Evolutionary conservation across 2,329 filamentous ascomycete species (phyloP).

Genomic region (Pyrenochaeta sp.): DNA sequence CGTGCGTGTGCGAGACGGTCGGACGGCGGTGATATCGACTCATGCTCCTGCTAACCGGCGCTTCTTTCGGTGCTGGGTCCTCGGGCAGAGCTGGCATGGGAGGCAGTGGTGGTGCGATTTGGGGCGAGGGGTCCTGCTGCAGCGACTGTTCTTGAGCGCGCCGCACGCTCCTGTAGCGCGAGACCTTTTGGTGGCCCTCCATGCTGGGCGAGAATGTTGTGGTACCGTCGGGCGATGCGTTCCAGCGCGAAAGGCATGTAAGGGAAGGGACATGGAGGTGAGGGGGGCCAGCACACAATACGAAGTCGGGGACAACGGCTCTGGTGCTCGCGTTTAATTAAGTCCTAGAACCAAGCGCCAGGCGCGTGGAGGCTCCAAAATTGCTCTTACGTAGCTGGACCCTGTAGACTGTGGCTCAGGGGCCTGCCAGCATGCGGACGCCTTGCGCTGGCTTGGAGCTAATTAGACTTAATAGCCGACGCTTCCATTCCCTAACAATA

Average conservation of each 20-base stretch:
- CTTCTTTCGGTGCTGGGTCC: conserved; percentile 25
- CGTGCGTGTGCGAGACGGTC: conserved; percentile 34
- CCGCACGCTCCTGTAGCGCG: conserved; percentile 66
- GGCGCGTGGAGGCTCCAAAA: conserved; percentile 7
- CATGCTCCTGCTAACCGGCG: conserved; percentile 46
- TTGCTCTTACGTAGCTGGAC: conserved; percentile 10
- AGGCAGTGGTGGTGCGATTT: conserved; percentile 28
- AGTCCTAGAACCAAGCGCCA: conserved; percentile 18
- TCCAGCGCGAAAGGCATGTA: conserved; percentile 25
- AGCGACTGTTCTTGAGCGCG: conserved; percentile 48
- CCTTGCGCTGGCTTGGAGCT: conserved; percentile 13
- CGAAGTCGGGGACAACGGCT: conserved; percentile 30
- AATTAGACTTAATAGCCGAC: conserved; percentile 10
- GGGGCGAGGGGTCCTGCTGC: conserved; percentile 19
- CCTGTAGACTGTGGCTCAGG: no score
- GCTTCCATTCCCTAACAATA: conserved; percentile 15
- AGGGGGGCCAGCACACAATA: conserved; percentile 15
- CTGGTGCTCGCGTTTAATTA: conserved; percentile 13
- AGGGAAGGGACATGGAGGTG: conserved; percentile 24
- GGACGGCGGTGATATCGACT: conserved; percentile 51
- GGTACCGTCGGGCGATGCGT: conserved; percentile 31
- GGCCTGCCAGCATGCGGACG: no score
- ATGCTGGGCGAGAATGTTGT: conserved; percentile 35
- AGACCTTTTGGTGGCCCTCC: conserved; percentile 55
- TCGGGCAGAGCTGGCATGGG: conserved; percentile 34